A percentile compares a stretch with the other conserved stretches of the same genome.
These are phyloP conservation scores for Talaromyces borbonicus DNA, from an alignment of 495 filamentous ascomycete genomes.

Conservation along the genomic window DNA sequence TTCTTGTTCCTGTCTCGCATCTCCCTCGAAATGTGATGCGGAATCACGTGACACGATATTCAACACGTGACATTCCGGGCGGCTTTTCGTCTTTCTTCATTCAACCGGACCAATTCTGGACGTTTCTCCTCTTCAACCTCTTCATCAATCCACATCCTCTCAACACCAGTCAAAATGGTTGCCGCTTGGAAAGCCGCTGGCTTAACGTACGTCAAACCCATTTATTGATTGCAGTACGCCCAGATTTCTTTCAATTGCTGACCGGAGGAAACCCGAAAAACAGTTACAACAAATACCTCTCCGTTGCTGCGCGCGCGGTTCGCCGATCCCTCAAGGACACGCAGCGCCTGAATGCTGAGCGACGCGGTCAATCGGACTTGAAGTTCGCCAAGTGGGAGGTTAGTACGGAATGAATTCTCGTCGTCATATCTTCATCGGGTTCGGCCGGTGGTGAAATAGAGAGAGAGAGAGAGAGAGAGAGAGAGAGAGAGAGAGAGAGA, in stretches of 20 bases:
- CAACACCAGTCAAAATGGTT: conserved; percentile 65
- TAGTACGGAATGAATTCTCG: conserved; percentile 28
- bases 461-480: too few species aligned
- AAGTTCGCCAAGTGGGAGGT: conserved; percentile 97
- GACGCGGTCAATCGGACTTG: conserved; percentile 80
- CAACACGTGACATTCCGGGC: conserved; percentile 1
- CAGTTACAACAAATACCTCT: conserved; percentile 47
- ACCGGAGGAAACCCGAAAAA: conserved; percentile 13
- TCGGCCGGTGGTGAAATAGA: background rate
- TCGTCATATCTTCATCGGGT: background rate
- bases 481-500: too few species aligned
- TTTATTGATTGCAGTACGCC: too few species aligned
- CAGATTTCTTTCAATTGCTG: too few species aligned
- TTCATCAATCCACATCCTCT: conserved; percentile 13
- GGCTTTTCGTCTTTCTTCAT: conserved; percentile 2
- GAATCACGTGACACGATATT: background rate
- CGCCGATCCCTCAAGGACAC: conserved; percentile 92
- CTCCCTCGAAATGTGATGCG: too few species aligned
- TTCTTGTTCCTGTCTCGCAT: background rate
- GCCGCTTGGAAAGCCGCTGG: conserved; percentile 98
- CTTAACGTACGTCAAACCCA: conserved; percentile 61
- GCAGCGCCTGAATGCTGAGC: conserved; percentile 74
- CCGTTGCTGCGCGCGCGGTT: conserved; percentile 46
- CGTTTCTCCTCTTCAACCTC: conserved; percentile 1
- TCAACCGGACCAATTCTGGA: conserved; percentile 1